Base-by-base conservation (phyloP, 164 flowering plant genomes). In the Liriodendron chinense region DNA sequence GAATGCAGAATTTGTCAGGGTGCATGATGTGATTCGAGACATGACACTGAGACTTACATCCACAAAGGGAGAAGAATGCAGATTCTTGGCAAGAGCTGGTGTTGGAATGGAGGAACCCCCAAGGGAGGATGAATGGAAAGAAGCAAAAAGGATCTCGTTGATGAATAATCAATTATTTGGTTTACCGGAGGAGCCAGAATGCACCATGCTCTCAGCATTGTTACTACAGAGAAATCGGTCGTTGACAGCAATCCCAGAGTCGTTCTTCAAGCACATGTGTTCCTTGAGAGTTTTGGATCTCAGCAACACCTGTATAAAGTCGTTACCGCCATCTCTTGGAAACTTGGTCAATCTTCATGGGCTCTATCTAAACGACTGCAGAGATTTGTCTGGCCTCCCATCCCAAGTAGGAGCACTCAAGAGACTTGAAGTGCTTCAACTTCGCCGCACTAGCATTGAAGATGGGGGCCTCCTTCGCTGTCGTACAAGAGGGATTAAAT, bases 231-330 rank as follows among this genome's bases (percentile, higher is more conserved):
- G 23, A 2, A 77, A 77, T 23, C 0, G 0, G 0, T 0, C 23
- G 1, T 47, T 81, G 26, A 34, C 12, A 21, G 24, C 3, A 2
- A 81, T 81, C 18, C 82, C 84, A 1, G 12, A 47, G 0, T 9
- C 25, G 0, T 82, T 82, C 64, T 82, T 82, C 25, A 5, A 8
- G 6, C 22, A 47, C 3, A 79, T 82, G 84, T 65, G 1, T 0
- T 5, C 1, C 43, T 76, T 82, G 1, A 56, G 16, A 70, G 69
- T 82, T 13, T 25, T 81, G 2, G 72, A 81, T 53, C 25, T 81
- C 7, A 59, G 72, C 10, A 5, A 6, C 7, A 72, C 82, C 22
- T 3, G 48, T 16, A 68, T 82, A 28, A 14, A 3, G 34, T 20
- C 28, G 1, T n/a, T 82, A 3, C 81, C 84, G n/a, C 7, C 28